Percentiles rank a stretch among this genome's conserved stretches.
These are phyloP conservation scores for Monilinia vaccinii-corymbosi DNA, from an alignment of 2,329 filamentous ascomycete genomes.

Conservation along the genomic window DNA sequence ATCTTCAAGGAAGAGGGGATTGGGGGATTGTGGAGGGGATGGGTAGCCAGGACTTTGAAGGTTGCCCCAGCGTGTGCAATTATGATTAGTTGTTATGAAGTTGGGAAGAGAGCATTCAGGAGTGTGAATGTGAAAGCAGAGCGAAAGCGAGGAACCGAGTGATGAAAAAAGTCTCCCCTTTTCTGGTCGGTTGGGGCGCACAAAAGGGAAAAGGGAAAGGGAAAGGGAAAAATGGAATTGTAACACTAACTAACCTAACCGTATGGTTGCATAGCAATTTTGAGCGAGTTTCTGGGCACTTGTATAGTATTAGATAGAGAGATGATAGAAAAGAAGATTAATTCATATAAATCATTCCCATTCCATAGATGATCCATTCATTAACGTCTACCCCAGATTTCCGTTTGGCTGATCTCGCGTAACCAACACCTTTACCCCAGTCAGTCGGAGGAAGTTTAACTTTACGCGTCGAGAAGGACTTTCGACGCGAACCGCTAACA, in stretches of 20 bases:
- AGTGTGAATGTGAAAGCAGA: constrained; percentile 54
- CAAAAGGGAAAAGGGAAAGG: not conserved
- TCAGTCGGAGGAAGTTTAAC: no score
- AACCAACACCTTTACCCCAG: no score
- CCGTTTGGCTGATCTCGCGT: no score
- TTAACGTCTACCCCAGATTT: no score
- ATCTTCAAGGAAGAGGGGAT: constrained; percentile 82
- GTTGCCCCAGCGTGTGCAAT: constrained; percentile 95
- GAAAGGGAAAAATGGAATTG: constrained; percentile 1
- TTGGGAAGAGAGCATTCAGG: constrained; percentile 82
- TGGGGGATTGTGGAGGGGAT: constrained; percentile 77
- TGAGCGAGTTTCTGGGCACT: constrained; percentile 11
- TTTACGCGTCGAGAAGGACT: no score
- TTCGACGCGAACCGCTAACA: no score
- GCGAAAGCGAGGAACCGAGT: constrained; percentile 18
- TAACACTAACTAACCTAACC: constrained; percentile 9
- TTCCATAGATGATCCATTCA: not conserved
- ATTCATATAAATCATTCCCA: no score
- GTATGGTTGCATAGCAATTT: constrained; percentile 21
- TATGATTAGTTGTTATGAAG: constrained; percentile 97
- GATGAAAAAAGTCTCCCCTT: constrained; percentile 10
- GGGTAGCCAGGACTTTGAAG: constrained; percentile 85
- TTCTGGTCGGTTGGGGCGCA: not conserved
- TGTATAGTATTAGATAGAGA: constrained; percentile 13
- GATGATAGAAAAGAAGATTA: constrained; percentile 3